phyloP scores from a whole-genome alignment of 352 stramenopile genomes.

The Phytophthora pseudosyringae region DNA sequence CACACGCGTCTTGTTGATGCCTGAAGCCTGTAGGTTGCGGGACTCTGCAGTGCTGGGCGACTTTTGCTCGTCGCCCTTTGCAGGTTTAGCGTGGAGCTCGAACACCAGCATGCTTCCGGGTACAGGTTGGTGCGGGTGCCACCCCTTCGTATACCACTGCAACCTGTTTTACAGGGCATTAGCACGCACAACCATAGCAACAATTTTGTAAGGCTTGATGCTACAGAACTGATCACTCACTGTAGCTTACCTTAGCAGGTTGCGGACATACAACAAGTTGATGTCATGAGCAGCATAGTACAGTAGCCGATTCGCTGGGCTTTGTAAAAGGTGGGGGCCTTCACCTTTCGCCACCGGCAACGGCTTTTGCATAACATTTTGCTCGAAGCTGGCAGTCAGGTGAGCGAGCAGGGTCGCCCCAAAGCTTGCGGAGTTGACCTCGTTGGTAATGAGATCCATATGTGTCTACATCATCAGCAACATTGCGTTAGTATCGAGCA shows the following conservation, averaged over 20 bases:
- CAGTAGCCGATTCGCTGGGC: conserved; percentile 60
- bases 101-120: conserved; percentile 81
- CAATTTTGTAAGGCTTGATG: background rate
- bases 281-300: conserved; percentile 86
- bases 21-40: conserved; percentile 20
- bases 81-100: conserved; percentile 58
- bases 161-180: conserved; percentile 40
- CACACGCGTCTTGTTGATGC: conserved; percentile 2
- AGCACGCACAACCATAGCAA: background rate
- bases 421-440: conserved; percentile 80
- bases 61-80: conserved; percentile 3
- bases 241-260: conserved; percentile 59
- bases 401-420: conserved; percentile 77
- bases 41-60: conserved; percentile 20
- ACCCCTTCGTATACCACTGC: conserved; percentile 74
- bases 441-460: conserved; percentile 84
- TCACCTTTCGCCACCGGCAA: conserved; percentile 52
- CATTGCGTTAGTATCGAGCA: conserved; percentile 3
- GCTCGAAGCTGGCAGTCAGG: conserved; percentile 78
- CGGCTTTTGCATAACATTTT: conserved; percentile 50
- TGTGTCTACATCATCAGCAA: conserved; percentile 46
- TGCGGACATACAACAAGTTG: conserved; percentile 80
- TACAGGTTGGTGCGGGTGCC: conserved; percentile 75
- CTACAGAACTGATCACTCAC: background rate
- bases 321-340: conserved; percentile 59